Base-by-base conservation (phyloP, 352 stramenopile genomes). In the Phytophthora pistaciae region DNA sequence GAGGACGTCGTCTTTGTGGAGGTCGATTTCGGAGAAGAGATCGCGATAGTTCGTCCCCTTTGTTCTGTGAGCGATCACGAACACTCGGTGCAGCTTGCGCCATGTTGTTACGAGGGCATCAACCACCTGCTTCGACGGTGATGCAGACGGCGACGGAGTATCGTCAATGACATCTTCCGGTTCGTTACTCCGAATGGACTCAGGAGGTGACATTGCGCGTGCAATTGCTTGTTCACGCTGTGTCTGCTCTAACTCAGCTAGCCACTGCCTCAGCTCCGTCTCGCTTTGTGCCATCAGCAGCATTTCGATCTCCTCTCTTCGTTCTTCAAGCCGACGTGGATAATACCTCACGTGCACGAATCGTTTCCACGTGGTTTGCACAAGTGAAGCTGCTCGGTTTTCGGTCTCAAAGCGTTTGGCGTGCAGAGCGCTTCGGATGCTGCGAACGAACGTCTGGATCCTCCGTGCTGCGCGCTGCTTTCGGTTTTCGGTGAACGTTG, bases 21-120 rank as follows among this genome's bases (percentile, higher is more conserved):
- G 57, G 66, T 93, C 86, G 0, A 93, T 70, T n/a, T 75, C 64
- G 10, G 60, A 63, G 46, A 90, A 93, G 14, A 93, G 54, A 0
- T 58, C 38, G 3, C 50, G 31, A n/a, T 74, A 81, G 23, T 66
- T 55, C 0, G 58, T 59, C 13, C 56, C 66, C n/a, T 75, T 72
- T 5, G 73, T 36, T 55, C 62, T 68, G 23, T 76, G 68, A 3
- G 80, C 75, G 10, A 87, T 21, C 1, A 75, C 56, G 38, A 91
- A 88, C 20, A 91, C 79, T 1, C 75, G 68, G 5, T 81, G 83
- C 16, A 93, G 59, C 42, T 76, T 85, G 10, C 77, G 74, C 79
- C 83, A 93, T 20, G 74, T 80, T 9, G 72, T 8, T 38, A 91
- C 82, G 4, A 93, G 68, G 7, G 58, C 70, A 29, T 82, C 72